Percentiles rank a stretch among this genome's conserved stretches.
Conservation (phyloP, 176 grass and related monocot genomes). For the Oryza meyeriana region DNA sequence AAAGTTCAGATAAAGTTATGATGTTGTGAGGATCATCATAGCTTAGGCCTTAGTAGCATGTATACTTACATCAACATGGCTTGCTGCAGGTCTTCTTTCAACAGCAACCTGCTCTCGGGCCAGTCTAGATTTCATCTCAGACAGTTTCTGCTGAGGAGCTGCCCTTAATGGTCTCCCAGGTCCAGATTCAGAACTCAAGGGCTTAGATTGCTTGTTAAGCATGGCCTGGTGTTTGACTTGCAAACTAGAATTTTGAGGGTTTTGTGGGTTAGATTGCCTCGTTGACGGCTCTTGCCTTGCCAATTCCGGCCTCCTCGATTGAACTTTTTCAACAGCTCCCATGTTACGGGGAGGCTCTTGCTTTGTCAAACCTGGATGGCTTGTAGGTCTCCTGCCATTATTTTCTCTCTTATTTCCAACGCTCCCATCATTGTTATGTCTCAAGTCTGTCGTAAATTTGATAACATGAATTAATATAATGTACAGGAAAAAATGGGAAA, state of each 20-base stretch:
- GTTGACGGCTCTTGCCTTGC: conserved; percentile 33
- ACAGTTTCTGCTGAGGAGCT: conserved; percentile 36
- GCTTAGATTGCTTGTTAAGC: conserved; percentile 38
- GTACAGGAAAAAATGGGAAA: not conserved
- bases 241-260: conserved; percentile 28
- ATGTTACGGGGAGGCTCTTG: conserved; percentile 23
- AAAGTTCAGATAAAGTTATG: conserved; percentile 28
- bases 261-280: conserved; percentile 55
- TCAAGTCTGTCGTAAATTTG: conserved; percentile 60
- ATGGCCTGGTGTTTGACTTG: conserved; percentile 30
- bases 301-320: conserved; percentile 40
- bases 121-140: conserved; percentile 38
- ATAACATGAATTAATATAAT: conserved; percentile 8
- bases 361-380: conserved; percentile 25
- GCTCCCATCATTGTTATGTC: conserved; percentile 28
- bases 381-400: conserved; percentile 20
- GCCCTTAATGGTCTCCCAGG: conserved; percentile 41
- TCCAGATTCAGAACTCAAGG: conserved; percentile 38
- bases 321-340: conserved; percentile 34
- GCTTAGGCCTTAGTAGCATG: conserved; percentile 10
- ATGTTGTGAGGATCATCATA: conserved; percentile 14
- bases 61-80: conserved; percentile 70
- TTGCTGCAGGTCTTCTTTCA: conserved; percentile 41
- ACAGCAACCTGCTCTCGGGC: conserved; percentile 24
- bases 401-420: conserved; percentile 44